These are phyloP conservation scores for Penicillium taxi DNA, from an alignment of 495 filamentous ascomycete species.

Conservation along the genomic window DNA sequence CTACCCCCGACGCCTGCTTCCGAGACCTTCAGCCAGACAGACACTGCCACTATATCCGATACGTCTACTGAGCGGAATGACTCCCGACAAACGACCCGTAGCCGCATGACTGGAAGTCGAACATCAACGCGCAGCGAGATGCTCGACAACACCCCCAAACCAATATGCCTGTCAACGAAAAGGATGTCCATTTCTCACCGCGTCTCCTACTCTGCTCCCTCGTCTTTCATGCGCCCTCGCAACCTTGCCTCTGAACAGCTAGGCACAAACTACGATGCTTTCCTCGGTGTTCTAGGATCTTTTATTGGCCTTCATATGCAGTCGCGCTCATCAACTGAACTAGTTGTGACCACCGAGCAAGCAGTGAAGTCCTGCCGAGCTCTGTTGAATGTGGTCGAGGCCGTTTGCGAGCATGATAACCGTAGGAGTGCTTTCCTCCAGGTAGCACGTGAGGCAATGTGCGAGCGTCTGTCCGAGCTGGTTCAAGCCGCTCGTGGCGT, in stretches of 20 bases:
- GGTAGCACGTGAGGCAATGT: constrained; percentile 69
- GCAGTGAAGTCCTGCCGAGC: constrained; percentile 72
- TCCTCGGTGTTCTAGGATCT: constrained; percentile 79
- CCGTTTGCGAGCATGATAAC: constrained; percentile 69
- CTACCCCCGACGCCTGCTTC: constrained; percentile 68
- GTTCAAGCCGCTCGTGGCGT: constrained; percentile 73
- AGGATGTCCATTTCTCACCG: constrained; percentile 51
- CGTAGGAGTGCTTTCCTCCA: constrained; percentile 56
- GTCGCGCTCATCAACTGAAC: constrained; percentile 75
- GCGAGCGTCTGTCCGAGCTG: constrained; percentile 66
- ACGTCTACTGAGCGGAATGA: constrained; percentile 26
- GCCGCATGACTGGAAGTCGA: constrained; percentile 32
- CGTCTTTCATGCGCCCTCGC: constrained; percentile 35
- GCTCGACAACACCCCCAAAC: constrained; percentile 23
- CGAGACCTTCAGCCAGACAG: constrained; percentile 36
- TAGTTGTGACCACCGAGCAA: constrained; percentile 67
- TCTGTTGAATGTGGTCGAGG: constrained; percentile 72
- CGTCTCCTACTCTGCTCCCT: constrained; percentile 44
- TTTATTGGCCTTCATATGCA: constrained; percentile 91
- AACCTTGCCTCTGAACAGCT: constrained; percentile 61
- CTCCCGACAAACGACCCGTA: constrained; percentile 30
- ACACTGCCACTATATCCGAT: constrained; percentile 15
- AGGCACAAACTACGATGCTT: constrained; percentile 68
- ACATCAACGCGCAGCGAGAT: constrained; percentile 33
- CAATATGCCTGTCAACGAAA: constrained; percentile 35